A percentile compares a stretch with the other conserved stretches of the same genome.
These are phyloP conservation scores for Singerocomus inundabilis DNA, from an alignment of 1,284 basidiomycete genomes.

Conservation along the genomic window DNA sequence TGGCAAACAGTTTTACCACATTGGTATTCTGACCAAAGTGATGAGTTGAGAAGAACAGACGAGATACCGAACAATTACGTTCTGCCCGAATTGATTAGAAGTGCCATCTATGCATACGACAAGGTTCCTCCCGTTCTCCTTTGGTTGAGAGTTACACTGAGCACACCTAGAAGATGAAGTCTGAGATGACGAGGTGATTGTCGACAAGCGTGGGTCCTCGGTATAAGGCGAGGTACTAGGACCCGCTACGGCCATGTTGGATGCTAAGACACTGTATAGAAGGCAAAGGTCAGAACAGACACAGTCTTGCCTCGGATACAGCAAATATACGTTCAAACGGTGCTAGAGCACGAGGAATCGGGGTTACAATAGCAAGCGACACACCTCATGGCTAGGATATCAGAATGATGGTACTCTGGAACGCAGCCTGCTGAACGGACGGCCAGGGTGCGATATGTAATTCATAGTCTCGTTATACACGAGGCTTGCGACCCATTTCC, in stretches of 20 bases:
- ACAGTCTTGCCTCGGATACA: not conserved
- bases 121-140: constrained; percentile 22
- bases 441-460: constrained; percentile 3
- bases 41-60: constrained; percentile 7
- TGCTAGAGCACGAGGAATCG: not conserved
- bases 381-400: not conserved
- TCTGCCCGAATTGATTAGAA: constrained; percentile 29
- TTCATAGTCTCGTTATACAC: constrained; percentile 6
- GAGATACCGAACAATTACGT: constrained; percentile 10
- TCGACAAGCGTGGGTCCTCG: not conserved
- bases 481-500: not conserved
- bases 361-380: not conserved
- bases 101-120: constrained; percentile 33
- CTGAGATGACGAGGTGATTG: not conserved
- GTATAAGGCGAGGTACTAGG: not conserved
- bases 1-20: constrained; percentile 34
- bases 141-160: constrained; percentile 13
- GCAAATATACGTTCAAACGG: constrained; percentile 5
- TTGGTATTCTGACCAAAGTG: constrained; percentile 34
- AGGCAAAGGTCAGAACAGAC: not conserved
- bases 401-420: not conserved
- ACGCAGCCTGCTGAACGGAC: not conserved
- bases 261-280: not conserved
- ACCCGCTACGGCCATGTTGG: not conserved
- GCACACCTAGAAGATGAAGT: constrained; percentile 8